Base-by-base conservation (phyloP, 1,284 basidiomycete genomes). In the Sporisorium scitamineum region DNA sequence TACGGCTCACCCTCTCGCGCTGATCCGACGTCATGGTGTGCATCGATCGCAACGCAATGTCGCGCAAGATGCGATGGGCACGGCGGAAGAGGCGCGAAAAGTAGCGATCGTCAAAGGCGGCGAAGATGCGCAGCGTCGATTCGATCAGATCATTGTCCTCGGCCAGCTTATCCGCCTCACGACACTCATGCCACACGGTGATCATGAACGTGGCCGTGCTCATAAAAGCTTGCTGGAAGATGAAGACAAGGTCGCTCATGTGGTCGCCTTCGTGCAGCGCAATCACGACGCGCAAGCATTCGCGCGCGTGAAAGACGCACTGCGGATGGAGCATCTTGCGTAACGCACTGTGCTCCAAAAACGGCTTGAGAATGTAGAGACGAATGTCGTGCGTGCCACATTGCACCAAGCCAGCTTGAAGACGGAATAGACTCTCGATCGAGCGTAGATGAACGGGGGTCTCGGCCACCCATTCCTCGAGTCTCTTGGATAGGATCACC, bases 341-440 rank as follows among this genome's bases (percentile, higher is more conserved):
- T 41, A 80, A 54, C 29, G 72, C 69, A 24, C 70, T 62, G 62
- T 79, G 70, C 42, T 76, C 61, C 37, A 81, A 53, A 54, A 82
- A 80, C 3, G 80, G 80, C 65, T 81, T 82, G 68, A 79, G 72
- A 50, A 80, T 82, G 65, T 82, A 82, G 22, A 82, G 70, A 2
- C 78, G 70, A 27, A 82, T 70, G 44, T 82, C 78, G 52, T 79
- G 67, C 11, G 64, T 70, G 26, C 75, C 80, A 32, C 78, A 81
- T 54, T 66, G 65, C 42, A 82, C 58, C 39, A 82, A 20, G 0
- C 69, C 79, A 13, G 73, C 72, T 51, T 78, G 79, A 22, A 78
- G 58, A 44, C 70, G 66, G 61, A 66, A 81, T 2, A 78, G 77
- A 22, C 68, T 71, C 16, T 67, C 66, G 39, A 79, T 60, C 5